These are phyloP conservation scores for Thermothielavioides terrestris DNA, from an alignment of 495 filamentous ascomycete species.

Conservation along the genomic window DNA sequence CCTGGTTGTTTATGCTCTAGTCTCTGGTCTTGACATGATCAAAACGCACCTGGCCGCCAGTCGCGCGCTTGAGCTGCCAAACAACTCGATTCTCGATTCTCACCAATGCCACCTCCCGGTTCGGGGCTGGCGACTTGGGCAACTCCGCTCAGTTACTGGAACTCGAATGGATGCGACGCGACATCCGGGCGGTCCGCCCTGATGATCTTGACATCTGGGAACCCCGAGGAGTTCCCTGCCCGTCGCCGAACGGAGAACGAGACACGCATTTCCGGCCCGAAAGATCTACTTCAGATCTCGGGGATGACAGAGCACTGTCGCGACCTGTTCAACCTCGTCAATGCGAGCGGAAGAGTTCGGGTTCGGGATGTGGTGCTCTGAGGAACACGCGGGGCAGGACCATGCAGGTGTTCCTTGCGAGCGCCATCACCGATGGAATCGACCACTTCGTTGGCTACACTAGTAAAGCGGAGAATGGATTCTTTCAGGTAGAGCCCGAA, in stretches of 20 bases:
- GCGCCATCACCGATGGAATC: conserved; percentile 18
- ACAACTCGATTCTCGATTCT: conserved; percentile 13
- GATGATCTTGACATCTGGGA: conserved; percentile 13
- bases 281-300: background rate
- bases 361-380: conserved; percentile 14
- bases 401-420: conserved; percentile 16
- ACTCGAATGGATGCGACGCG: background rate
- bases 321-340: conserved; percentile 14
- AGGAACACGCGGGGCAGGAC: conserved; percentile 19
- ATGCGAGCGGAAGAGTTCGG: conserved; percentile 9
- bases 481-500: no score
- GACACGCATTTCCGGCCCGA: conserved; percentile 11
- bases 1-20: conserved; percentile 12
- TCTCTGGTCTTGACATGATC: conserved; percentile 9
- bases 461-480: no score
- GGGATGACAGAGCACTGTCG: conserved; percentile 13
- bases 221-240: conserved; percentile 15
- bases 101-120: conserved; percentile 6
- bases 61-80: conserved; percentile 8
- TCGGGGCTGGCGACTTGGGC: background rate
- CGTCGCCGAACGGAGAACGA: conserved; percentile 15
- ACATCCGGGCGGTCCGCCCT: conserved; percentile 2
- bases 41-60: conserved; percentile 16
- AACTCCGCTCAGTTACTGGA: background rate
- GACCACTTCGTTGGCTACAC: conserved; percentile 23